phyloP scores from a whole-genome alignment of 257 asterid species.

The Solanum clarkiae region DNA sequence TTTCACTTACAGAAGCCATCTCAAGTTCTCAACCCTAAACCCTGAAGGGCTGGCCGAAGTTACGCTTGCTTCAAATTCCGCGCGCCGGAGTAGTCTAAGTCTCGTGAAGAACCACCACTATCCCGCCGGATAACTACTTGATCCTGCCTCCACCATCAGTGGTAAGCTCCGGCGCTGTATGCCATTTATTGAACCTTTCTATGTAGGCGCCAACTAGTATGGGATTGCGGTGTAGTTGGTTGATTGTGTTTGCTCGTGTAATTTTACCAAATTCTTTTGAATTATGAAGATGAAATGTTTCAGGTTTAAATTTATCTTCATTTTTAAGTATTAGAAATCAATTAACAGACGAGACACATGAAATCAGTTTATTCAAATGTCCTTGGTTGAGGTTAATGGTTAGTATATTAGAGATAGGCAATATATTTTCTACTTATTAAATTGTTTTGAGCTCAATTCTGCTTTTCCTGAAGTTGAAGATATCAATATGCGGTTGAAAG shows the following conservation, averaged over 20 bases:
- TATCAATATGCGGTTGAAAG: constrained; percentile 59
- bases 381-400: not conserved
- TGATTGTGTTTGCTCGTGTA: not conserved
- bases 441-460: not conserved
- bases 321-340: not conserved
- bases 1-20: not conserved
- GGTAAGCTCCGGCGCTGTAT: not conserved
- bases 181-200: not conserved
- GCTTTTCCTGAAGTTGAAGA: not conserved
- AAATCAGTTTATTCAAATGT: not conserved
- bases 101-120: not conserved
- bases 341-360: not conserved
- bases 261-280: not conserved
- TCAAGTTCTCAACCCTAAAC: not conserved
- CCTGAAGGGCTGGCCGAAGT: not conserved
- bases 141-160: not conserved
- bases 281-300: not conserved
- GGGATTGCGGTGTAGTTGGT: not conserved
- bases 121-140: not conserved
- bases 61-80: not conserved
- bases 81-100: not conserved
- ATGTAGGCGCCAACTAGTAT: not conserved
- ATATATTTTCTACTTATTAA: too few relatives aligned
- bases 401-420: not conserved
- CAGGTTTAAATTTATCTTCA: not conserved